Conservation (phyloP, 306 rosid species). For the Vigna hirtella region DNA sequence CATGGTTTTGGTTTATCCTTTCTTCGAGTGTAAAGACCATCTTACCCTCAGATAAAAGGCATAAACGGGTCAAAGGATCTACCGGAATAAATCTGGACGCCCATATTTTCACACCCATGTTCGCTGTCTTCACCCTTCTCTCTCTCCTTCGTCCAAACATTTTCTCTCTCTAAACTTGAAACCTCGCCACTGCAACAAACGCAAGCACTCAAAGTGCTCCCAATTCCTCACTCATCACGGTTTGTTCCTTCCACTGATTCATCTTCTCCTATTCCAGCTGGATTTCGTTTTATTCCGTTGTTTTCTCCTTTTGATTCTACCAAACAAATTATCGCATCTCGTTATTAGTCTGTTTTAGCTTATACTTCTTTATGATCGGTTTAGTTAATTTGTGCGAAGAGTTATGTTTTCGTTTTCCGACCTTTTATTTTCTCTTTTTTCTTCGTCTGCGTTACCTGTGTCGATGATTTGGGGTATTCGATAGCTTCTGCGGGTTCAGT, state of each 20-base stretch:
- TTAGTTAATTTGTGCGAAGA: conserved; percentile 18
- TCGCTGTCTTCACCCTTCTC: conserved; percentile 29
- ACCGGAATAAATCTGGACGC: conserved; percentile 69
- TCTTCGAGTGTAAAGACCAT: conserved; percentile 42
- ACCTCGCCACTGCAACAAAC: conserved; percentile 51
- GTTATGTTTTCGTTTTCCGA: not conserved
- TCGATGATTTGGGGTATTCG: conserved; percentile 41
- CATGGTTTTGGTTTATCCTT: not conserved
- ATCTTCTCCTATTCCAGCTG: conserved; percentile 31
- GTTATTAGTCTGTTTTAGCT: conserved; percentile 32
- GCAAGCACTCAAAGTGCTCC: conserved; percentile 45
- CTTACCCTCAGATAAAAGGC: conserved; percentile 54
- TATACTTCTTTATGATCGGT: conserved; percentile 50
- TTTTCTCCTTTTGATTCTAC: conserved; percentile 14
- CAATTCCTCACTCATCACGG: conserved; percentile 67
- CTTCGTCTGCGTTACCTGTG: not conserved
- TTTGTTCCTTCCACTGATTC: conserved; percentile 42
- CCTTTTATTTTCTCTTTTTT: not conserved
- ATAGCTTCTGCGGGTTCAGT: conserved; percentile 36
- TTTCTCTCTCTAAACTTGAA: conserved; percentile 59
- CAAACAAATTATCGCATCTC: conserved; percentile 23
- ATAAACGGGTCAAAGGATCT: conserved; percentile 73
- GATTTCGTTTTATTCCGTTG: conserved; percentile 10
- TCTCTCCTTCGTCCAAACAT: not conserved
- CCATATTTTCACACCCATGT: conserved; percentile 33